Conservation (phyloP, 2,329 filamentous ascomycete genomes). For the Apiospora phragmitis region DNA sequence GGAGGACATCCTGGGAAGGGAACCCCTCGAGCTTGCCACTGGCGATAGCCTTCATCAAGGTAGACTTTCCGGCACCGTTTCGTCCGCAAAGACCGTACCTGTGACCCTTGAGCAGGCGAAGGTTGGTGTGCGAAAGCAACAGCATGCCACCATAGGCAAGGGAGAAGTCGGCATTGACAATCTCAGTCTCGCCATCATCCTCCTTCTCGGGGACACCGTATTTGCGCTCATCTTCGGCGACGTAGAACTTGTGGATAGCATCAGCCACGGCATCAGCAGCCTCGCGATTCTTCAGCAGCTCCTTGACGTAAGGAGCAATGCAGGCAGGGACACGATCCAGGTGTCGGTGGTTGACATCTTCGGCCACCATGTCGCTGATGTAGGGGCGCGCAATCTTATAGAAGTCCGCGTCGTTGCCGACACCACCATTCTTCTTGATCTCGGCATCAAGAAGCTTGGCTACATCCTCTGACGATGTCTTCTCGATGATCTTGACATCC, state of each 20-base stretch:
- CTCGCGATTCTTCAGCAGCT: constrained; percentile 63
- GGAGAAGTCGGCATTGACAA: constrained; percentile 97
- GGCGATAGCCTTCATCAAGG: constrained; percentile 94
- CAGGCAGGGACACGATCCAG: constrained; percentile 69
- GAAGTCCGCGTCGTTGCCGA: constrained; percentile 61
- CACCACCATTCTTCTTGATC: constrained; percentile 67
- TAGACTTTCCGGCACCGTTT: constrained; percentile 98
- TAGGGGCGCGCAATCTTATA: constrained; percentile 72
- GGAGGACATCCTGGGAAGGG: constrained; percentile 85
- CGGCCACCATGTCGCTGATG: constrained; percentile 80
- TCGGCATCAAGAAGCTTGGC: constrained; percentile 72
- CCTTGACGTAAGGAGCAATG: constrained; percentile 74
- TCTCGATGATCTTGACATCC: constrained; percentile 56
- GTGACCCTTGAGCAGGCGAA: constrained; percentile 92
- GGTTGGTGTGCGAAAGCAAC: constrained; percentile 90
- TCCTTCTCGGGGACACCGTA: constrained; percentile 83
- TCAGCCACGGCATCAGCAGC: constrained; percentile 65
- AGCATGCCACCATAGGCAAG: constrained; percentile 98
- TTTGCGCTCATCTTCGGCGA: constrained; percentile 84
- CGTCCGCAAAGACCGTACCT: constrained; percentile 95
- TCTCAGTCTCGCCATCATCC: constrained; percentile 90
- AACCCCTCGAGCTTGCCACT: constrained; percentile 97
- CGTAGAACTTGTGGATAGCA: constrained; percentile 74
- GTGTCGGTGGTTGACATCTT: constrained; percentile 83
- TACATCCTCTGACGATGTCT: constrained; percentile 72